Conservation (phyloP, 1,284 basidiomycete species). For the Cryptococcus sp. region DNA sequence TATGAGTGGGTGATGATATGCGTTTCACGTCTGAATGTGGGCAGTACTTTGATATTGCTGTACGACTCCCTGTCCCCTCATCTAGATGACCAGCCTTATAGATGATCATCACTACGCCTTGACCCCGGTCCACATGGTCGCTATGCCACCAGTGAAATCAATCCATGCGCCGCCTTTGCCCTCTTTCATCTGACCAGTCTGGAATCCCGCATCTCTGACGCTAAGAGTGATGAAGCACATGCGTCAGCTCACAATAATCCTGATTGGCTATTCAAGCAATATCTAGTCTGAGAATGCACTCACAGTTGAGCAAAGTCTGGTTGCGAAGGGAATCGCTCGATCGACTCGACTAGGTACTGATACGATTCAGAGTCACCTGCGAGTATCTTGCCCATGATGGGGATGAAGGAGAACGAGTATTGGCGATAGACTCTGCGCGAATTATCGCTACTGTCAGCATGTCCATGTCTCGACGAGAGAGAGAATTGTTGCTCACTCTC, state of each 20-base stretch:
- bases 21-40: too few relatives aligned
- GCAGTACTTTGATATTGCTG: too few relatives aligned
- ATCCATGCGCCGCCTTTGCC: slow-evolving; percentile 85
- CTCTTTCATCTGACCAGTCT: slow-evolving; percentile 68
- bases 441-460: neutral
- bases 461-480: neutral
- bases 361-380: slow-evolving; percentile 94
- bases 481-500: slow-evolving; percentile 64
- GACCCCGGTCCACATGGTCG: slow-evolving; percentile 80
- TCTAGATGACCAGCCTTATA: too few relatives aligned
- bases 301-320: slow-evolving; percentile 84
- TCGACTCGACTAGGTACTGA: slow-evolving; percentile 97
- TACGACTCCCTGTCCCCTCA: too few relatives aligned
- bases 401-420: slow-evolving; percentile 96
- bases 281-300: slow-evolving; percentile 14
- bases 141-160: slow-evolving; percentile 82
- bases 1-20: too few relatives aligned
- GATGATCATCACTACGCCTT: slow-evolving; percentile 56
- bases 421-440: slow-evolving; percentile 78
- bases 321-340: slow-evolving; percentile 90
- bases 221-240: neutral
- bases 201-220: slow-evolving; percentile 76
- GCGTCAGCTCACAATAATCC: slow-evolving; percentile 1
- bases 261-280: neutral
- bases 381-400: slow-evolving; percentile 91